phyloP scores from a whole-genome alignment of 805 yeast species.

The Sugiyamaella marilandica region DNA sequence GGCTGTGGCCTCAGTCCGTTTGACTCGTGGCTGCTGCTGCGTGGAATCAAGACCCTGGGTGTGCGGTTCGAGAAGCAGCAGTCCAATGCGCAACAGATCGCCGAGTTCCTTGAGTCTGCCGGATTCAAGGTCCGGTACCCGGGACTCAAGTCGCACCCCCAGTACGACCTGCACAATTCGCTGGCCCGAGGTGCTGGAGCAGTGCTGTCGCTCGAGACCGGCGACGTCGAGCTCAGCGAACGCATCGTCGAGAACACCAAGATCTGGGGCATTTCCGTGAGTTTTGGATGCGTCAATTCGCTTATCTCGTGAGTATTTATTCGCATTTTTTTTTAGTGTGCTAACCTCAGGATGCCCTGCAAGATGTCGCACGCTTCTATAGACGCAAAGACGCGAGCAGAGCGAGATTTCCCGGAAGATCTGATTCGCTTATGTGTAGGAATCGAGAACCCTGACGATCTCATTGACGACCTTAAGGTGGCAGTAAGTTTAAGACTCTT shows the following conservation, averaged over 20 bases:
- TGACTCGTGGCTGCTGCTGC: slow-evolving; percentile 81
- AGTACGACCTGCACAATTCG: slow-evolving; percentile 69
- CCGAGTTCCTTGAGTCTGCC: slow-evolving; percentile 59
- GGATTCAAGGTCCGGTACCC: slow-evolving; percentile 84
- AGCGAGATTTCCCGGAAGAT: slow-evolving; percentile 90
- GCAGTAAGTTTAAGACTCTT: slow-evolving; percentile 44
- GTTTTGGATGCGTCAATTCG: slow-evolving; percentile 92
- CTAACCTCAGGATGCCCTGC: slow-evolving; percentile 59
- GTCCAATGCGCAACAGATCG: slow-evolving; percentile 67
- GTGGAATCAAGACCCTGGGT: slow-evolving; percentile 86
- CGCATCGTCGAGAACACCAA: slow-evolving; percentile 69
- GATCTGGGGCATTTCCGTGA: slow-evolving; percentile 82
- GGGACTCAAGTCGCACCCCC: slow-evolving; percentile 77
- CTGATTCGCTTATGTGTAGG: slow-evolving; percentile 87
- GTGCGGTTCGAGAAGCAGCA: slow-evolving; percentile 87
- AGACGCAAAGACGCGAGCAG: slow-evolving; percentile 78
- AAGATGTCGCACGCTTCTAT: slow-evolving; percentile 97
- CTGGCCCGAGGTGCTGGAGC: slow-evolving; percentile 85
- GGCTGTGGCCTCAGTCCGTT: slow-evolving; percentile 92
- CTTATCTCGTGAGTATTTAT: slow-evolving; percentile 52
- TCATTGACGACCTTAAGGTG: slow-evolving; percentile 70
- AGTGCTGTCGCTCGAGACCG: slow-evolving; percentile 85
- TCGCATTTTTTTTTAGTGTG: not conserved
- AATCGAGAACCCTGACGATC: slow-evolving; percentile 75
- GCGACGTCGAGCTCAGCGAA: slow-evolving; percentile 59